Conservation (phyloP, 345 rosid genomes). For the Dipteronia dyeriana region DNA sequence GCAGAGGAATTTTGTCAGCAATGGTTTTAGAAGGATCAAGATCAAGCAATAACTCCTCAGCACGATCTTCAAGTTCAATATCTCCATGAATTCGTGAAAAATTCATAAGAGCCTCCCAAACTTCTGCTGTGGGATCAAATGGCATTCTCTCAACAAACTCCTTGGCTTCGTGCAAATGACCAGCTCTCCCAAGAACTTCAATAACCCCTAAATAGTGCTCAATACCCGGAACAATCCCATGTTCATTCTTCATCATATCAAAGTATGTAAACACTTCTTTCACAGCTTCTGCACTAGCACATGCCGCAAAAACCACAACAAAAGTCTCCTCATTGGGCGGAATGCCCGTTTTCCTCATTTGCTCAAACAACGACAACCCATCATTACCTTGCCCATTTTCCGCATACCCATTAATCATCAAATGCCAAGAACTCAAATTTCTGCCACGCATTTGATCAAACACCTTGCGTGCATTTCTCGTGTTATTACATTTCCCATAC, state of each 20-base stretch:
- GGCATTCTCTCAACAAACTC: slow-evolving; percentile 56
- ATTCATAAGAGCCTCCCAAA: slow-evolving; percentile 40
- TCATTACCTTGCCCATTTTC: slow-evolving; percentile 39
- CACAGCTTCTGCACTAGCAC: slow-evolving; percentile 46
- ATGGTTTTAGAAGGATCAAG: slow-evolving; percentile 33
- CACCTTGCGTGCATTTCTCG: slow-evolving; percentile 47
- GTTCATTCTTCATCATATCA: slow-evolving; percentile 41
- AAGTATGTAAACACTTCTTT: slow-evolving; percentile 38
- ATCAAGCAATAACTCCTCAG: slow-evolving; percentile 37
- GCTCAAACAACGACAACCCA: slow-evolving; percentile 48
- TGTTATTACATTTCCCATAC: slow-evolving; percentile 37
- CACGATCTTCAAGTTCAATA: slow-evolving; percentile 51
- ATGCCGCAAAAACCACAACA: slow-evolving; percentile 35
- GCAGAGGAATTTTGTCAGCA: slow-evolving; percentile 25
- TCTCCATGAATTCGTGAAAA: slow-evolving; percentile 56
- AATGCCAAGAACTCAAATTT: slow-evolving; percentile 40
- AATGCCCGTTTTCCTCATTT: slow-evolving; percentile 38
- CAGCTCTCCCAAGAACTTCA: slow-evolving; percentile 42
- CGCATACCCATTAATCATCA: slow-evolving; percentile 50
- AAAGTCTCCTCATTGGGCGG: slow-evolving; percentile 37
- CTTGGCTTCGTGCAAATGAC: slow-evolving; percentile 48
- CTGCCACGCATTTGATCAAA: slow-evolving; percentile 57
- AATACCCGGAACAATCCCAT: slow-evolving; percentile 35
- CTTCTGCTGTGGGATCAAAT: slow-evolving; percentile 34
- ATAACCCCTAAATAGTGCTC: slow-evolving; percentile 46